Percentiles rank a stretch among this genome's conserved stretches.
Evolutionary conservation across 2,329 filamentous ascomycete genomes (phyloP).

Genomic region (Penicillium hesseltinei): DNA sequence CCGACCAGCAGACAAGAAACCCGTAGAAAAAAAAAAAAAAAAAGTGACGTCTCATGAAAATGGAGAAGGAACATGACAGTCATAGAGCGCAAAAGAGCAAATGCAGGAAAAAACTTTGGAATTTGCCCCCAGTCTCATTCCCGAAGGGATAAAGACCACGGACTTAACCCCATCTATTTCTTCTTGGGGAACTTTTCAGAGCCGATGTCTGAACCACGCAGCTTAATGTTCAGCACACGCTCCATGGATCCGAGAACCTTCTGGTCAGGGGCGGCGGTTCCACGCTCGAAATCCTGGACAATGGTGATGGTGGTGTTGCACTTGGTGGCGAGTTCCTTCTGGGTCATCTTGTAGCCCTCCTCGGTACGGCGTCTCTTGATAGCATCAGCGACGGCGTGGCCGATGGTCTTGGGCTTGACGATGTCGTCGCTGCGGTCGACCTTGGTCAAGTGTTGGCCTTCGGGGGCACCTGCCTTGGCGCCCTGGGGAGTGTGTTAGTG

Average conservation of each 20-base stretch:
- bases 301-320: constrained; percentile 81
- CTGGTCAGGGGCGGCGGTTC: constrained; percentile 74
- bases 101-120: constrained; percentile 14
- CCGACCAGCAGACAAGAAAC: constrained; percentile 31
- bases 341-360: constrained; percentile 92
- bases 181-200: constrained; percentile 78
- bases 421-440: constrained; percentile 97
- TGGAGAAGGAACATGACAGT: constrained; percentile 23
- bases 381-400: constrained; percentile 73
- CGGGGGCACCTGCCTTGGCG: constrained; percentile 51
- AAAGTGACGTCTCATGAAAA: constrained; percentile 20
- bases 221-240: constrained; percentile 80
- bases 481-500: constrained; percentile 38
- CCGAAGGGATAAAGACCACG: constrained; percentile 23
- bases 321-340: constrained; percentile 81
- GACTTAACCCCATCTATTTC: constrained; percentile 49
- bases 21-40: constrained; percentile 17
- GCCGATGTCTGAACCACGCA: constrained; percentile 82
- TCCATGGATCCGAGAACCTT: constrained; percentile 77
- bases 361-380: constrained; percentile 77
- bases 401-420: constrained; percentile 92
- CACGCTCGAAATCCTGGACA: constrained; percentile 83
- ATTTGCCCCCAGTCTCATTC: constrained; percentile 12
- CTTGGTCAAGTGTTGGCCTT: constrained; percentile 95
- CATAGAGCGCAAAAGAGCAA: constrained; percentile 23